Evolutionary conservation across 495 filamentous ascomycete genomes (phyloP).

Genomic region (Sordaria brevicollis): DNA sequence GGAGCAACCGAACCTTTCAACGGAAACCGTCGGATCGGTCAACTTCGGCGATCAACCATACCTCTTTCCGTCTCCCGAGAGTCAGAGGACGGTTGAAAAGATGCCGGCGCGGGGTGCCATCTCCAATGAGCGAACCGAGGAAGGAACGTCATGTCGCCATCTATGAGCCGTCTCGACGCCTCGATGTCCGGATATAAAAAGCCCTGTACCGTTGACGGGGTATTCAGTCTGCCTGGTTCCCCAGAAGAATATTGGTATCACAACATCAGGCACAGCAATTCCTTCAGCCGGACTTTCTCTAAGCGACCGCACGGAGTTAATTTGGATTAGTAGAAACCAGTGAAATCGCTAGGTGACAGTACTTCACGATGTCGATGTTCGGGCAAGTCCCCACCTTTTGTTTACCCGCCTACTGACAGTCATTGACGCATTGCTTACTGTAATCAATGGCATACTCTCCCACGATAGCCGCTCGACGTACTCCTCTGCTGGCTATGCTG

Average conservation of each 20-base stretch:
- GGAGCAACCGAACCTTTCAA: background rate
- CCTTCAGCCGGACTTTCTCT: background rate
- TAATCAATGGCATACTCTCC: background rate
- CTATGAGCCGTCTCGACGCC: background rate
- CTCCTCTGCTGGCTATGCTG: constrained; percentile 45
- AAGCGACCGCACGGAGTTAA: background rate
- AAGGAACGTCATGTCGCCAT: background rate
- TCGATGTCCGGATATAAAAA: background rate
- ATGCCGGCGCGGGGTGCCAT: background rate
- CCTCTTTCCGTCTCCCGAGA: background rate
- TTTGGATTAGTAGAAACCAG: background rate
- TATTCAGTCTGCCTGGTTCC: background rate
- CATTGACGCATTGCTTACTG: background rate
- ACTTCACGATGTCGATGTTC: background rate
- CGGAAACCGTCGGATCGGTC: background rate
- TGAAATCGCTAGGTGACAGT: background rate
- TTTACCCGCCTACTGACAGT: background rate
- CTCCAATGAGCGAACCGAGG: background rate
- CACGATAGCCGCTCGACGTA: constrained; percentile 30
- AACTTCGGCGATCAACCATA: background rate
- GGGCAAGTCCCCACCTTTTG: background rate
- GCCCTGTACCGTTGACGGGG: background rate
- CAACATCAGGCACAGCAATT: background rate
- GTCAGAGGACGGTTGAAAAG: background rate
- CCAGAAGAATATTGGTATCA: background rate